phyloP scores from a whole-genome alignment of 108 stramenopile genomes.

The Cyclostephanos tholiformis region DNA sequence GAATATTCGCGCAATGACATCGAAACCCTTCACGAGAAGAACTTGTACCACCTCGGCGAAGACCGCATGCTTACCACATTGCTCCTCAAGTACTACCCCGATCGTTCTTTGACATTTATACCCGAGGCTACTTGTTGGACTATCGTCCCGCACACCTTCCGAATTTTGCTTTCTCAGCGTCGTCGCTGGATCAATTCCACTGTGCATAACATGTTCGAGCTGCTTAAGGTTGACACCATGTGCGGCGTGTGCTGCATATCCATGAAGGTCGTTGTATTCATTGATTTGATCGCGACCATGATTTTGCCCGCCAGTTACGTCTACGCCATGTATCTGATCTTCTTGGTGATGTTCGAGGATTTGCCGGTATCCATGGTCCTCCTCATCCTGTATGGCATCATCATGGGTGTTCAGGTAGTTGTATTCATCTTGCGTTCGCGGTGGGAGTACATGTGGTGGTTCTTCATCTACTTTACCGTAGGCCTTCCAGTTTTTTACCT shows the following conservation, averaged over 20 bases:
- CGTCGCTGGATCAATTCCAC: slow-evolving; percentile 58
- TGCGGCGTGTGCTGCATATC: slow-evolving; percentile 53
- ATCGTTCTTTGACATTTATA: slow-evolving; percentile 36
- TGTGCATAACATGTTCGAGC: slow-evolving; percentile 56
- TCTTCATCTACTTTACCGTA: slow-evolving; percentile 46
- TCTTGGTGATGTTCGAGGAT: slow-evolving; percentile 27
- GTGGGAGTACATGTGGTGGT: slow-evolving; percentile 52
- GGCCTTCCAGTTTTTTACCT: slow-evolving; percentile 54
- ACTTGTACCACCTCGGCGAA: slow-evolving; percentile 50
- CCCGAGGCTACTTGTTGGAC: slow-evolving; percentile 55
- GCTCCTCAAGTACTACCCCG: slow-evolving; percentile 44
- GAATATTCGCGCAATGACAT: slow-evolving; percentile 53
- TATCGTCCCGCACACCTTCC: slow-evolving; percentile 47
- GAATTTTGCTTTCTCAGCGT: slow-evolving; percentile 45
- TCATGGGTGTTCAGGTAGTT: slow-evolving; percentile 43
- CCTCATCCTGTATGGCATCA: slow-evolving; percentile 38
- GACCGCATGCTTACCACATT: slow-evolving; percentile 54
- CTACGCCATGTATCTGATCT: slow-evolving; percentile 34
- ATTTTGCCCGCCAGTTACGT: slow-evolving; percentile 42
- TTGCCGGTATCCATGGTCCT: slow-evolving; percentile 36
- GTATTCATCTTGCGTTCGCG: slow-evolving; percentile 44
- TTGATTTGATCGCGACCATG: slow-evolving; percentile 47
- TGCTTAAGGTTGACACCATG: slow-evolving; percentile 52
- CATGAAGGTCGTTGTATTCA: slow-evolving; percentile 46
- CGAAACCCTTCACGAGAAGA: slow-evolving; percentile 52